Conservation (phyloP, 345 rosid species). For the Adansonia digitata region DNA sequence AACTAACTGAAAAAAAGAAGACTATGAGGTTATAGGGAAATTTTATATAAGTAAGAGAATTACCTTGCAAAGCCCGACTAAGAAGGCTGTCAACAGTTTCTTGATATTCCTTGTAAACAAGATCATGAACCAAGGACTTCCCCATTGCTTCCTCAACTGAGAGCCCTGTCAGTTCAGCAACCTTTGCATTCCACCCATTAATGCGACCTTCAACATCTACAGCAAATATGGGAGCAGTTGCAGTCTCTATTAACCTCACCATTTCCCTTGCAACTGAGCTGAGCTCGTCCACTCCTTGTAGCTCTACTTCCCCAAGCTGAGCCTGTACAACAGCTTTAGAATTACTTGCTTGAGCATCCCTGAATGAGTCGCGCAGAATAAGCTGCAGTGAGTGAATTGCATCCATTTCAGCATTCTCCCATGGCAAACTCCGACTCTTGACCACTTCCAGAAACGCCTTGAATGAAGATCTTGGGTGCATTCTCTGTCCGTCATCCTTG, state of each 20-base stretch:
- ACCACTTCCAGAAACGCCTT: constrained; percentile 96
- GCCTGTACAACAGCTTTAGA: constrained; percentile 56
- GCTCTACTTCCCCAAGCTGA: constrained; percentile 45
- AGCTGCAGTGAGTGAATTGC: constrained; percentile 99
- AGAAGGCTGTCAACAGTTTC: constrained; percentile 73
- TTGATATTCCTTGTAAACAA: constrained; percentile 68
- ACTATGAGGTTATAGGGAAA: neutral
- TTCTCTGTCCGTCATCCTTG: constrained; percentile 89
- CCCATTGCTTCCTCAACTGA: constrained; percentile 95
- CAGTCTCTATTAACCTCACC: constrained; percentile 96
- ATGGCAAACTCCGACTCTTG: constrained; percentile 83
- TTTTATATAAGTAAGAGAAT: constrained; percentile 14
- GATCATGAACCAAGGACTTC: constrained; percentile 78
- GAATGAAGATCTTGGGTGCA: constrained; percentile 97
- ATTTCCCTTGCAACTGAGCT: constrained; percentile 97
- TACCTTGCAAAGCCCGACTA: constrained; percentile 72
- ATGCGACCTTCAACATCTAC: constrained; percentile 72
- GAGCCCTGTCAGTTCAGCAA: constrained; percentile 83
- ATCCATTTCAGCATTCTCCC: constrained; percentile 99
- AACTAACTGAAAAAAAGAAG: neutral
- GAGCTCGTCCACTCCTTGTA: constrained; percentile 85
- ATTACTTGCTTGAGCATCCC: constrained; percentile 64
- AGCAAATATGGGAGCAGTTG: constrained; percentile 93
- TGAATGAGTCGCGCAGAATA: constrained; percentile 83
- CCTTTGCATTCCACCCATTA: constrained; percentile 96